A percentile compares a stretch with the other conserved stretches of the same genome.
Conservation (phyloP, 441 rosid species). For the Eutrema salsugineum region DNA sequence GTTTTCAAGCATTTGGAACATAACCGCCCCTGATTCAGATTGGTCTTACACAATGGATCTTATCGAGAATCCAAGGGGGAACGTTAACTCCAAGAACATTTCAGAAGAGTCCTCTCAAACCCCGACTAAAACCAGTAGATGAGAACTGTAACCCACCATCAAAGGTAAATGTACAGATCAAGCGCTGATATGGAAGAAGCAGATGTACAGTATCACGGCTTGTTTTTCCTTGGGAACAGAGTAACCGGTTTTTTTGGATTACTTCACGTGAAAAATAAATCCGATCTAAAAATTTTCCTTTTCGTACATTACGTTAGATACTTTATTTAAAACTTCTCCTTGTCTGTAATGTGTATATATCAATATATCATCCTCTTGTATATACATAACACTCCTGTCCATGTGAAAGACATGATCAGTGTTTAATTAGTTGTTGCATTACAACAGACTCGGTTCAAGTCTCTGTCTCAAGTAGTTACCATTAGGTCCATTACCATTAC, state of each 20-base stretch:
- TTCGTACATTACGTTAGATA: background rate
- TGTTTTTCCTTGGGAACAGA: constrained; percentile 29
- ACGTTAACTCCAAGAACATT: constrained; percentile 35
- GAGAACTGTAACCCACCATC: constrained; percentile 41
- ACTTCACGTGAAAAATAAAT: background rate
- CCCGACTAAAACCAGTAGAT: constrained; percentile 27
- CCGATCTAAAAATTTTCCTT: background rate
- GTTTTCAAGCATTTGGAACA: constrained; percentile 66
- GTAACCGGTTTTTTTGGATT: constrained; percentile 44
- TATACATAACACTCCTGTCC: constrained; percentile 17
- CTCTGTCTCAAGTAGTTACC: constrained; percentile 8
- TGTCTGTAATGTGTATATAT: constrained; percentile 11
- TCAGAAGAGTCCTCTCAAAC: constrained; percentile 25
- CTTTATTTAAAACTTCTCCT: background rate
- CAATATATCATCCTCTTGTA: constrained; percentile 21
- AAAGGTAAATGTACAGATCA: constrained; percentile 53
- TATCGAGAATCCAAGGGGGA: constrained; percentile 50
- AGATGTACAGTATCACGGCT: constrained; percentile 23
- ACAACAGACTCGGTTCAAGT: constrained; percentile 15
- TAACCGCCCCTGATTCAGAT: constrained; percentile 65
- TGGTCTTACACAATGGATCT: constrained; percentile 73
- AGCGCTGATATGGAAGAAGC: constrained; percentile 35
- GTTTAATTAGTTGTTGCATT: constrained; percentile 3
- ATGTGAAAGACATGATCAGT: constrained; percentile 28
- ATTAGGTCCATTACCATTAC: background rate